A percentile compares a stretch with the other conserved stretches of the same genome.
Conservation (phyloP, 176 grass and related monocot species). For the Cenchrus fungigraminus region DNA sequence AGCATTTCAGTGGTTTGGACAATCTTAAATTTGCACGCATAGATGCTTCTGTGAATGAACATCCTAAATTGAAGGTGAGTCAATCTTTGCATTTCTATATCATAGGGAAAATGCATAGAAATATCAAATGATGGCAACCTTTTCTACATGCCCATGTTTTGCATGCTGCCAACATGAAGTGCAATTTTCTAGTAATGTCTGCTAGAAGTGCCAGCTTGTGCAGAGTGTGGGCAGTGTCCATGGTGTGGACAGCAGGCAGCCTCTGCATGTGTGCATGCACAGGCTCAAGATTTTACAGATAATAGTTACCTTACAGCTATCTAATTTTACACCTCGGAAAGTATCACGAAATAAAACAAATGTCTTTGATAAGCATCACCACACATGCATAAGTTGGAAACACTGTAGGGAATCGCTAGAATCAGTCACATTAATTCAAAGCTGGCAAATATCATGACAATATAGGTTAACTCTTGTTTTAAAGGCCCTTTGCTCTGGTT, state of each 20-base stretch:
- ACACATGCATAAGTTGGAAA: neutral
- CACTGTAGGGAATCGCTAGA: neutral
- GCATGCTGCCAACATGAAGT: neutral
- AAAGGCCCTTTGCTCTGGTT: neutral
- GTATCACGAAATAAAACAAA: neutral
- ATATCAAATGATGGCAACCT: neutral
- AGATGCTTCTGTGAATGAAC: conserved; percentile 82
- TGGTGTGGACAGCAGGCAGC: neutral
- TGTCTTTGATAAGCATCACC: neutral
- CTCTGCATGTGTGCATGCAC: neutral
- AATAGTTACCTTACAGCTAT: neutral
- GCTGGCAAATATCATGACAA: neutral
- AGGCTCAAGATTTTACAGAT: neutral
- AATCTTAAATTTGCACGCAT: conserved; percentile 71
- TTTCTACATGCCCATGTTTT: neutral
- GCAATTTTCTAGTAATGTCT: neutral
- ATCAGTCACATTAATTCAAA: neutral
- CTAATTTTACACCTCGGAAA: conserved; percentile 11
- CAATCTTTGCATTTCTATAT: neutral
- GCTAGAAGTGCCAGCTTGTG: neutral
- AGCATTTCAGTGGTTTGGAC: conserved; percentile 61
- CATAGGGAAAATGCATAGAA: neutral
- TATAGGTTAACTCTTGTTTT: neutral
- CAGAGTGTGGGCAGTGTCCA: neutral
- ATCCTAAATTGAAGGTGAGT: conserved; percentile 76